Percentiles rank a stretch among this genome's conserved stretches.
These are phyloP conservation scores for Torulaspora maleeae DNA, from an alignment of 805 yeast genomes.

Conservation along the genomic window DNA sequence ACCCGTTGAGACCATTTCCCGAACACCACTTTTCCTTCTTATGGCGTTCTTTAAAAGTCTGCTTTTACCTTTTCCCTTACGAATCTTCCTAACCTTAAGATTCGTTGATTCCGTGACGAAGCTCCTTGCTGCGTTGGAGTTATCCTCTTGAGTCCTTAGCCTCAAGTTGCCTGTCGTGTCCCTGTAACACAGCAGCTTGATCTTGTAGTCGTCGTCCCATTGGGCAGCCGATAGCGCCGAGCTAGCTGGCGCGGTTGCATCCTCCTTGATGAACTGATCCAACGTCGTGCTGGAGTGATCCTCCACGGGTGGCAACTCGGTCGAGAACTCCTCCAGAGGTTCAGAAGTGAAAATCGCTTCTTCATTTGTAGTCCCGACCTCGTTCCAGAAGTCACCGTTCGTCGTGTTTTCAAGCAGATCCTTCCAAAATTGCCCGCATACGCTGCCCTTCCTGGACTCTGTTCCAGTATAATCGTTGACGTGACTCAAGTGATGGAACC, in stretches of 20 bases:
- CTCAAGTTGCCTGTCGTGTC: slow-evolving; percentile 33
- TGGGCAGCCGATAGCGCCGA: slow-evolving; percentile 8
- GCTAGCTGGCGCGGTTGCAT: slow-evolving; percentile 1
- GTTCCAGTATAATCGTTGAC: background rate
- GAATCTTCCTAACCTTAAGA: slow-evolving; percentile 5
- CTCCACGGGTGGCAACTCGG: slow-evolving; percentile 2
- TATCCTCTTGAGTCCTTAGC: slow-evolving; percentile 18
- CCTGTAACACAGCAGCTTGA: slow-evolving; percentile 30
- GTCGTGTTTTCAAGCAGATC: slow-evolving; percentile 11
- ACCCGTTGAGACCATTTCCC: slow-evolving; percentile 35
- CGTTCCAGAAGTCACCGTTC: slow-evolving; percentile 35
- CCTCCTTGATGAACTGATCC: slow-evolving; percentile 23
- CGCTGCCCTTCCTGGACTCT: slow-evolving; percentile 11
- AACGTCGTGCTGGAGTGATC: slow-evolving; percentile 13
- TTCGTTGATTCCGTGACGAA: slow-evolving; percentile 41
- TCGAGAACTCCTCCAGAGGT: background rate
- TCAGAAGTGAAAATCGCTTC: slow-evolving; percentile 18
- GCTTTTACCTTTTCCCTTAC: slow-evolving; percentile 14
- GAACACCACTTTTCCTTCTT: slow-evolving; percentile 33
- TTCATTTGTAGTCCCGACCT: slow-evolving; percentile 27
- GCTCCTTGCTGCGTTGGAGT: slow-evolving; percentile 2
- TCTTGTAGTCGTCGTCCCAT: slow-evolving; percentile 21
- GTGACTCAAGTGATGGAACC: slow-evolving; percentile 18
- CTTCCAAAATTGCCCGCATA: slow-evolving; percentile 4
- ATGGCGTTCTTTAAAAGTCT: slow-evolving; percentile 22